Conservation (phyloP, 139 green algal genomes). For the Chlorokybus atmophyticus region DNA sequence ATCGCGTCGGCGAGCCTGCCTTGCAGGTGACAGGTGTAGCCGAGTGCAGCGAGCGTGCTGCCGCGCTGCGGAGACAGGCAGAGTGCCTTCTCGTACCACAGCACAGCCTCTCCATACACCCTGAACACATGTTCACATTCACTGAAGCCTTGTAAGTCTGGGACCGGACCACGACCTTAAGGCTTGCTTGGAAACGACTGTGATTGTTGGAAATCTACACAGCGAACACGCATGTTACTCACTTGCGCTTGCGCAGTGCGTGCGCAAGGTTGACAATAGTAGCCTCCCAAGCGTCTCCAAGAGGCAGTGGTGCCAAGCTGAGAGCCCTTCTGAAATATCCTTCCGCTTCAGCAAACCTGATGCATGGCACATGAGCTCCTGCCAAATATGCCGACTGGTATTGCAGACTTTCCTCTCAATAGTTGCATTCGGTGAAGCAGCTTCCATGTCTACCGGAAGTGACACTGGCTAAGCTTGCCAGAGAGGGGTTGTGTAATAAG, state of each 20-base stretch:
- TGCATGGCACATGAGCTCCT: neutral
- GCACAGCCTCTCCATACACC: slow-evolving; percentile 33
- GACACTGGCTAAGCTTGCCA: neutral
- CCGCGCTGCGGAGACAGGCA: slow-evolving; percentile 37
- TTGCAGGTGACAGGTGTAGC: slow-evolving; percentile 58
- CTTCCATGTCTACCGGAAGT: neutral
- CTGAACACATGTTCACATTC: no score
- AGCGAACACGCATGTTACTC: no score
- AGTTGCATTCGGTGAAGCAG: no score
- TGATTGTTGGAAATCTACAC: no score
- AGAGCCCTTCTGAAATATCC: slow-evolving; percentile 31
- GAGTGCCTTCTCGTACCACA: slow-evolving; percentile 44
- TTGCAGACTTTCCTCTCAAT: neutral
- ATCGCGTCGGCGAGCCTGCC: slow-evolving; percentile 57
- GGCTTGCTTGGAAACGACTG: no score
- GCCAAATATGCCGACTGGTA: neutral
- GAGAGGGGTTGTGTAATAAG: neutral
- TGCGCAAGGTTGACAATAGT: slow-evolving; percentile 76
- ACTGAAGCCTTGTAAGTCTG: no score
- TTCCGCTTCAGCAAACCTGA: neutral
- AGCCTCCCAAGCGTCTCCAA: slow-evolving; percentile 53
- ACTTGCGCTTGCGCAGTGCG: slow-evolving; percentile 59
- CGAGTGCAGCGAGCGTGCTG: slow-evolving; percentile 56
- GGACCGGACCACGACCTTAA: no score
- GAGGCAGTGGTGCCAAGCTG: slow-evolving; percentile 18